phyloP scores from a whole-genome alignment of 257 asterid genomes.

The Nicotiana noctiflora region DNA sequence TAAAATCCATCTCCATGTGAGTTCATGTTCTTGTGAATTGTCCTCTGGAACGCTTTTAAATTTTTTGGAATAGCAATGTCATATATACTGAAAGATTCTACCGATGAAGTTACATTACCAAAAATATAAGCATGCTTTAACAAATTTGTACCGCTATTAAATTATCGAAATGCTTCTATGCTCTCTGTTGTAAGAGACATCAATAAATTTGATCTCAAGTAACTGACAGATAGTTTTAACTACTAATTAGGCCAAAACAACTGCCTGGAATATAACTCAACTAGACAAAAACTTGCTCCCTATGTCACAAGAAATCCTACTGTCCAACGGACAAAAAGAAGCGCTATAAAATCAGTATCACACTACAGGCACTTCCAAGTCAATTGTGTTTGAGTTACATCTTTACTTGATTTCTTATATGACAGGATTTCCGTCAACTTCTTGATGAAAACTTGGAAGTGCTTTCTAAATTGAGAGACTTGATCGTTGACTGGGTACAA shows the following conservation, averaged over 20 bases:
- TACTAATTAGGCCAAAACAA: not conserved
- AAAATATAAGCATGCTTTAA: not conserved
- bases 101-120: not conserved
- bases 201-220: not conserved
- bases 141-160: not conserved
- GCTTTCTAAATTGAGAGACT: slow-evolving; percentile 63
- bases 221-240: slow-evolving; percentile 1
- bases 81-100: not conserved
- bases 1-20: not conserved
- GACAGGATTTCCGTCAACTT: slow-evolving; percentile 70
- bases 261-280: not conserved
- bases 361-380: not conserved
- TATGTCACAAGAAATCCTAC: not conserved
- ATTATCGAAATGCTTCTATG: not conserved
- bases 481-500: slow-evolving; percentile 64
- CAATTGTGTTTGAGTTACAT: not conserved
- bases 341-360: not conserved
- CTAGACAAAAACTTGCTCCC: not conserved
- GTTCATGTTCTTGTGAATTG: not conserved
- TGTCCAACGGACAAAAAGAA: not conserved
- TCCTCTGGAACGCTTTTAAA: not conserved
- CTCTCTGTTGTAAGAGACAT: not conserved
- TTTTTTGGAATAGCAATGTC: not conserved
- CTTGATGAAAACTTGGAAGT: slow-evolving; percentile 68
- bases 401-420: slow-evolving; percentile 13